Base-by-base conservation (phyloP, 179 eudicot genomes). In the Spinacia oleracea region DNA sequence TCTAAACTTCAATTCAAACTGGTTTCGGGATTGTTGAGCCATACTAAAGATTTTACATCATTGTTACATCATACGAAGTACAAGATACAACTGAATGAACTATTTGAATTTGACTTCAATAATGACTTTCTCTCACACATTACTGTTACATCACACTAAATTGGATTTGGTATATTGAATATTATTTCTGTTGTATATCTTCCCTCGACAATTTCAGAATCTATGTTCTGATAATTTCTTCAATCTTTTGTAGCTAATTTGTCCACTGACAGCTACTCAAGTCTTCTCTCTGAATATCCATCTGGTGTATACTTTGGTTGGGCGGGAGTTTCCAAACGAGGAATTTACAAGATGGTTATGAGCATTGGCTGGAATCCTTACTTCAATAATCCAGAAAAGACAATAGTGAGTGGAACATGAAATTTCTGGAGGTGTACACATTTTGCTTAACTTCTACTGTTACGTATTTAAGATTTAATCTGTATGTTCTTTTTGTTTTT, bases 281-380 rank as follows among this genome's bases (percentile, higher is more conserved):
- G 80, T 63, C 42, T 92, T 72, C 91, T 96, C 15, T 83, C 85
- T 10, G 93, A 96, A 78, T 87, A 91, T 79, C 97, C 99, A 65
- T 85, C 98, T 12, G 99, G 99, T 55, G 98, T 96, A 27, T 96
- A 91, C 84, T 93, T 96, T 81, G 99, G 99, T 35, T 93, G 99
- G 99, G 98, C 98, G 62, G 89, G 89, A 68, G 81, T 96, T 86
- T 78, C 93, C 21, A 83, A 70, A 48, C 86, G 88, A 70, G 97
- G 98, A 48, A 78, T 92, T 78, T 96, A 87, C 87, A 96, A 96
- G 90, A 92, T 93, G 98, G 99, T 91, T 73, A 93, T 96, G 99
- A 96, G 98, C 88, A 84, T 96, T 56, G 99, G 99, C 46, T 93
- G 98, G 98, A 96, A 93, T 72, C 99, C 99, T 10, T 96, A 85